A percentile compares a stretch with the other conserved stretches of the same genome.
Evolutionary conservation across 495 filamentous ascomycete species (phyloP).

Genomic region (Pyrenula aspistea): DNA sequence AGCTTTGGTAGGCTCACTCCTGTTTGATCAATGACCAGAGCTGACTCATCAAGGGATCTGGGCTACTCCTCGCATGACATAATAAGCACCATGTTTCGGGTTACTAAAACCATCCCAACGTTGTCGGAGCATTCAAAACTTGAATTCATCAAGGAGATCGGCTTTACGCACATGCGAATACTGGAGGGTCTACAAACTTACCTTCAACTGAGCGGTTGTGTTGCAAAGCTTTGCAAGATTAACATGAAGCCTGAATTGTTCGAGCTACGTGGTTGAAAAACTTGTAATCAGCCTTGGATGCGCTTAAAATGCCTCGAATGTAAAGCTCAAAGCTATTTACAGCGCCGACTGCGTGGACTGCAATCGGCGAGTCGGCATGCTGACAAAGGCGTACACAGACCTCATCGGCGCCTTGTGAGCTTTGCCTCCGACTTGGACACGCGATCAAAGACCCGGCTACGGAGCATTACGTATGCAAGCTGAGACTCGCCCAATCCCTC

Average conservation of each 20-base stretch:
- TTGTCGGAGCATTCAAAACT: constrained; percentile 89
- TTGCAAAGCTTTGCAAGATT: constrained; percentile 79
- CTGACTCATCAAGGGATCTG: constrained; percentile 38
- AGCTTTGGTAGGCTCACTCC: constrained; percentile 57
- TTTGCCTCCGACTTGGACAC: background rate
- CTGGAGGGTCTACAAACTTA: constrained; percentile 92
- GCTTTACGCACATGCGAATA: constrained; percentile 98
- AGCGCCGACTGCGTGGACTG: too few relatives aligned
- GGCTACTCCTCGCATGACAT: constrained; percentile 97
- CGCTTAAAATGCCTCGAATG: too few relatives aligned
- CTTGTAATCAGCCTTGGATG: too few relatives aligned
- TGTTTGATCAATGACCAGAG: background rate
- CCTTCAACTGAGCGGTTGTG: constrained; percentile 82
- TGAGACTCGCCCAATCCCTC: too few relatives aligned
- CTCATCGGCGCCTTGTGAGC: background rate
- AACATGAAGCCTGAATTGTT: constrained; percentile 94
- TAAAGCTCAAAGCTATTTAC: background rate
- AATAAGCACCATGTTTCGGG: constrained; percentile 96
- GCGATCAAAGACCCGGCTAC: background rate
- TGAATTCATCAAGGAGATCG: constrained; percentile 95
- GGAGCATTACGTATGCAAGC: background rate
- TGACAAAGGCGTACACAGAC: background rate
- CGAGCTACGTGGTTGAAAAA: constrained; percentile 24
- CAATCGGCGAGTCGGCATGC: background rate
- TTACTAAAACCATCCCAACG: constrained; percentile 85